These are phyloP conservation scores for Tetrahymena thermophila DNA, from an alignment of 73 alveolate species.

Conservation along the genomic window DNA sequence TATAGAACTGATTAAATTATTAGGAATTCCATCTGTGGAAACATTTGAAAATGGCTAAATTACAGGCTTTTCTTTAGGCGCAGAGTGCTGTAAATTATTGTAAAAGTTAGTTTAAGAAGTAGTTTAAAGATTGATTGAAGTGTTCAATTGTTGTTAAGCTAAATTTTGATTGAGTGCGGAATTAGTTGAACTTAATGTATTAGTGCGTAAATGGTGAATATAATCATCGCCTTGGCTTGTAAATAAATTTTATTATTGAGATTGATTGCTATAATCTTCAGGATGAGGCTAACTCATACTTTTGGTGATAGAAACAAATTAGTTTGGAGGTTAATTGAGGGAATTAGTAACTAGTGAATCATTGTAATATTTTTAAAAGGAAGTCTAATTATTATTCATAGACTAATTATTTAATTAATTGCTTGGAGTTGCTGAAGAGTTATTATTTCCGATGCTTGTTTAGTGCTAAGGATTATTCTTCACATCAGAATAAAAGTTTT, in stretches of 20 bases:
- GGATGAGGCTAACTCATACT: neutral
- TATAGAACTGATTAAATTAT: neutral
- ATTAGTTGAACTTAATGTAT: neutral
- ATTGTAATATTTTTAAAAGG: neutral
- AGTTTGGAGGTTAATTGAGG: neutral
- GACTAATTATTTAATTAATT: neutral
- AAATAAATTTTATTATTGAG: neutral
- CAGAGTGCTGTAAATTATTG: neutral
- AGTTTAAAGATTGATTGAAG: neutral
- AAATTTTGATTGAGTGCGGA: neutral
- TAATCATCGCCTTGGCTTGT: neutral
- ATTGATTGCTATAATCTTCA: neutral
- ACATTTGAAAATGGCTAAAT: neutral
- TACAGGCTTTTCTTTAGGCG: neutral
- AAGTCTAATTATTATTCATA: neutral
- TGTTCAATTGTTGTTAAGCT: neutral
- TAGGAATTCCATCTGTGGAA: neutral
- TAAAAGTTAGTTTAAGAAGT: neutral
- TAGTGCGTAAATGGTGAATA: neutral
- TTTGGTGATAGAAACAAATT: neutral
- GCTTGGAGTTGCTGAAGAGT: neutral
- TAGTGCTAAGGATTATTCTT: neutral
- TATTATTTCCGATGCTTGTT: neutral
- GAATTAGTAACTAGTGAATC: neutral
- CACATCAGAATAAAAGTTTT: neutral